Evolutionary conservation across 1,284 basidiomycete species (phyloP).

Genomic region (Apiotrichum siamense): DNA sequence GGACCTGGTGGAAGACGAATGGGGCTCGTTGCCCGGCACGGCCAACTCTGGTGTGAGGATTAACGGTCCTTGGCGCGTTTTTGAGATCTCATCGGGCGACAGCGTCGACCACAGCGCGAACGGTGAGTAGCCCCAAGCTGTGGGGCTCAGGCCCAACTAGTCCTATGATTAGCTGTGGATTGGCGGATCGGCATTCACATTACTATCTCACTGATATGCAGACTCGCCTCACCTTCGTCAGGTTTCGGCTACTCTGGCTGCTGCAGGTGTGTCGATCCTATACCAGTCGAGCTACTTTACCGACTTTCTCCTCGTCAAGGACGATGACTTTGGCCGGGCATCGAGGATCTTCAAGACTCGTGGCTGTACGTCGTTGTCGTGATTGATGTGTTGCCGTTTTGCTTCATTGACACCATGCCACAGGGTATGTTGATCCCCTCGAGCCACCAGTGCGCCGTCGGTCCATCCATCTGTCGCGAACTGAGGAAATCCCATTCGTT

Average conservation of each 20-base stretch:
- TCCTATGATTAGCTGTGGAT: not conserved
- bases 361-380: slow-evolving; percentile 45
- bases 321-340: slow-evolving; percentile 31
- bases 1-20: slow-evolving; percentile 28
- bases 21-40: slow-evolving; percentile 19
- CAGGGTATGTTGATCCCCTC: slow-evolving; percentile 29
- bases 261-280: slow-evolving; percentile 71
- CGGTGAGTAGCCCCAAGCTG: slow-evolving; percentile 31
- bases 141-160: not conserved
- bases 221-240: slow-evolving; percentile 56
- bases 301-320: slow-evolving; percentile 66
- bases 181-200: not conserved
- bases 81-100: slow-evolving; percentile 40
- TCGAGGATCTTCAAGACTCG: slow-evolving; percentile 27
- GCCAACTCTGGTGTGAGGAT: slow-evolving; percentile 19
- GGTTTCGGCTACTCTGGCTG: slow-evolving; percentile 68
- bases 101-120: slow-evolving; percentile 21
- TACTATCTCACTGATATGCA: slow-evolving; percentile 17
- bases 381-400: too few relatives aligned
- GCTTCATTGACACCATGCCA: not conserved
- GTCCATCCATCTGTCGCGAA: slow-evolving; percentile 15
- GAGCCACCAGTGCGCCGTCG: slow-evolving; percentile 18
- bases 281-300: slow-evolving; percentile 80
- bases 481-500: not conserved
- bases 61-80: slow-evolving; percentile 38